phyloP scores from a whole-genome alignment of 2,329 filamentous ascomycete genomes.

The Aspergillus japonicus region DNA sequence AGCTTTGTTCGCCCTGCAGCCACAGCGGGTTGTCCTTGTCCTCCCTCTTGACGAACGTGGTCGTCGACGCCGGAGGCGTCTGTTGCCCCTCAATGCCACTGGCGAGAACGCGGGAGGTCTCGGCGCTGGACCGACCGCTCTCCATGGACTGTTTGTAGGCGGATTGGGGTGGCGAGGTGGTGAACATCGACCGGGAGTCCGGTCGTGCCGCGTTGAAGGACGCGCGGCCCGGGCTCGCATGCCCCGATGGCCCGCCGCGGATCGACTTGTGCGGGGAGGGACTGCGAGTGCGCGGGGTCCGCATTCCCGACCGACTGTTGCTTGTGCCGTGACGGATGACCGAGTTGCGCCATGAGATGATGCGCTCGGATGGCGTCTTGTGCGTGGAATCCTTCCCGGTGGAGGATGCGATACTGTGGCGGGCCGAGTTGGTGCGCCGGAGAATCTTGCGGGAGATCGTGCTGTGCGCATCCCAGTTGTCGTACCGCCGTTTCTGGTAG shows the following conservation, averaged over 20 bases:
- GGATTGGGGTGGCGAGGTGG: constrained; percentile 30
- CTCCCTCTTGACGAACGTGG: constrained; percentile 25
- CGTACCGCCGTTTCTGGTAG: constrained; percentile 70
- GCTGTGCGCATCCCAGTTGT: constrained; percentile 75
- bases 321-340: constrained; percentile 53
- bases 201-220: constrained; percentile 25
- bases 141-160: constrained; percentile 25
- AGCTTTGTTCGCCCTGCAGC: constrained; percentile 51
- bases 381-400: constrained; percentile 44
- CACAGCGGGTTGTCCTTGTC: constrained; percentile 46
- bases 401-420: constrained; percentile 51
- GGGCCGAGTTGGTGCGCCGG: constrained; percentile 55
- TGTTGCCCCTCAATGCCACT: constrained; percentile 9
- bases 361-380: constrained; percentile 67
- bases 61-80: constrained; percentile 20
- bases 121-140: constrained; percentile 20
- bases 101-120: constrained; percentile 12
- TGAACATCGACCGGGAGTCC: constrained; percentile 28
- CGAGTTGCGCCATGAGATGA: constrained; percentile 81
- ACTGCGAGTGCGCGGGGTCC: constrained; percentile 40
- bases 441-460: constrained; percentile 69
- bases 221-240: constrained; percentile 23
- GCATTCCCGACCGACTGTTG: constrained; percentile 24
- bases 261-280: constrained; percentile 50
- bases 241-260: constrained; percentile 17